These are phyloP conservation scores for Flaveria trinervia DNA, from an alignment of 129 eudicot species.

Conservation along the genomic window DNA sequence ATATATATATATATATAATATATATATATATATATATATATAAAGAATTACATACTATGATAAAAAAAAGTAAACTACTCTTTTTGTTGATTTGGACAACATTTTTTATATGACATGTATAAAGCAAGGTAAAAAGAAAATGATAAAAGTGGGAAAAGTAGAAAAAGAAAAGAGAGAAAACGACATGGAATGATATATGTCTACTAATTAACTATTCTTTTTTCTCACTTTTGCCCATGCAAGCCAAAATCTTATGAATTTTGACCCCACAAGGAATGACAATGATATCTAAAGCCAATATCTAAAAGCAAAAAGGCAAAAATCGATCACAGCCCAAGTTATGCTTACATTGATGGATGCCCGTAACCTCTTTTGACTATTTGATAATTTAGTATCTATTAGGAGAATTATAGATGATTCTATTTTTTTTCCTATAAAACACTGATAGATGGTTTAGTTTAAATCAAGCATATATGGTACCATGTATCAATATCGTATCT, in stretches of 20 bases:
- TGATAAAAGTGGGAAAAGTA: constrained; percentile 16
- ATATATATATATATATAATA: not conserved
- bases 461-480: too few species aligned
- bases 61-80: constrained; percentile 1
- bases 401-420: constrained; percentile 1
- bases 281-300: constrained; percentile 5
- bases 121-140: constrained; percentile 19
- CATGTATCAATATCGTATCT: too few species aligned
- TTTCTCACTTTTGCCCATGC: constrained; percentile 36
- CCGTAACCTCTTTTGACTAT: constrained; percentile 23
- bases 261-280: constrained; percentile 24
- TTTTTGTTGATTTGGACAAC: constrained; percentile 23
- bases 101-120: constrained; percentile 16
- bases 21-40: not conserved
- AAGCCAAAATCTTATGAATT: constrained; percentile 26
- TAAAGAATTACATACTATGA: not conserved
- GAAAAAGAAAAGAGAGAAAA: constrained; percentile 25
- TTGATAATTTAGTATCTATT: not conserved
- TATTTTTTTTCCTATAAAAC: not conserved
- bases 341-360: constrained; percentile 30
- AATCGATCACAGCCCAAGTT: constrained; percentile 10
- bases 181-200: not conserved
- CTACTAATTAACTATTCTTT: constrained; percentile 19
- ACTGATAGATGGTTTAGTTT: too few species aligned
- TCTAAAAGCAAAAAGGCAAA: constrained; percentile 5